Conservation (phyloP, 768 basidiomycete genomes). For the Xerocomellus amylosporus region DNA sequence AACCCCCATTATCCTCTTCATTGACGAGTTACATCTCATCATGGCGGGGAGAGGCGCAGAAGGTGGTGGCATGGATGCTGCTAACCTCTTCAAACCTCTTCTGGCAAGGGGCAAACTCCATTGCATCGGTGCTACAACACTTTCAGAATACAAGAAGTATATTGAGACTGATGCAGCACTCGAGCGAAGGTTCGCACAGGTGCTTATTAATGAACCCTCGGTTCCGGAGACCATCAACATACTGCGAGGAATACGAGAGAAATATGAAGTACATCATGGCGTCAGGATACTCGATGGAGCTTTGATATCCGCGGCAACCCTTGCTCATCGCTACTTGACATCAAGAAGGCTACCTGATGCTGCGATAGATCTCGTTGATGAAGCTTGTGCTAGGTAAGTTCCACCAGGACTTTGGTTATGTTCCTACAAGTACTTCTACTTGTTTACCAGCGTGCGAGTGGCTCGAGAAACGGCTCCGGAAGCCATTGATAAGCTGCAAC, state of each 20-base stretch:
- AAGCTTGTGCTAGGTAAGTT: slow-evolving; percentile 80
- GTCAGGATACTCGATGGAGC: slow-evolving; percentile 87
- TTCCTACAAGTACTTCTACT: not conserved
- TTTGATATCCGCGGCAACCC: slow-evolving; percentile 82
- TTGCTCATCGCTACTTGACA: slow-evolving; percentile 92
- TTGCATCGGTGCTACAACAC: slow-evolving; percentile 88
- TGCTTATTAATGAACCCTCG: slow-evolving; percentile 85
- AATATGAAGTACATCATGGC: slow-evolving; percentile 91
- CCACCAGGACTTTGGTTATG: not conserved
- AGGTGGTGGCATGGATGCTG: slow-evolving; percentile 92
- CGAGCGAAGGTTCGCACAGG: slow-evolving; percentile 90
- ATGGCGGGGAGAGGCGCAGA: slow-evolving; percentile 84
- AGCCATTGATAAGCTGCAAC: slow-evolving; percentile 86
- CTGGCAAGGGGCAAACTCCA: slow-evolving; percentile 79
- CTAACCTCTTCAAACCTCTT: slow-evolving; percentile 88
- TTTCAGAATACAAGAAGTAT: slow-evolving; percentile 88
- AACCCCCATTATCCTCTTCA: slow-evolving; percentile 83
- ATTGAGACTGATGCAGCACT: slow-evolving; percentile 92
- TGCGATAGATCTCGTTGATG: slow-evolving; percentile 90
- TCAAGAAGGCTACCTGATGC: slow-evolving; percentile 76
- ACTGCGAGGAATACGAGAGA: slow-evolving; percentile 89
- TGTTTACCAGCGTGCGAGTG: slow-evolving; percentile 66
- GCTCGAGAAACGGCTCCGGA: slow-evolving; percentile 94
- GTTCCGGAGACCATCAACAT: slow-evolving; percentile 92
- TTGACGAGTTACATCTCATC: slow-evolving; percentile 93